These are phyloP conservation scores for Farysia itapuensis DNA, from an alignment of 1,284 basidiomycete species.

Conservation along the genomic window DNA sequence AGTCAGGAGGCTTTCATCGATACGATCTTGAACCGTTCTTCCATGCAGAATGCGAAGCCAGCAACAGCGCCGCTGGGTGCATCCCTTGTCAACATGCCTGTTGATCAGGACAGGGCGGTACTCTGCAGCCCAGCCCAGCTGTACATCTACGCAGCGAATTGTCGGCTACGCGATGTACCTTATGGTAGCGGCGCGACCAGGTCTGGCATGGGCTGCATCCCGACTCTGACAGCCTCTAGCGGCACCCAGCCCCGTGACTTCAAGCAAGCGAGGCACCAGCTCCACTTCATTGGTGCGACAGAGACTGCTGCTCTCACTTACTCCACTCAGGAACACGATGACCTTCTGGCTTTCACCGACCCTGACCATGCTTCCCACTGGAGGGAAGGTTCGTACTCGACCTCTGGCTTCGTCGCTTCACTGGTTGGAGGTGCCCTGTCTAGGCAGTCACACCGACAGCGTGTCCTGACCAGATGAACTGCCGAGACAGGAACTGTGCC, in stretches of 20 bases:
- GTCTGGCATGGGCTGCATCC: background rate
- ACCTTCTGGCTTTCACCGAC: too few species aligned
- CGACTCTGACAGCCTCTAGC: background rate
- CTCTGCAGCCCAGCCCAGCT: background rate
- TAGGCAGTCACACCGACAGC: too few species aligned
- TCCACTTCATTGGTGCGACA: background rate
- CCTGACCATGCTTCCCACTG: too few species aligned
- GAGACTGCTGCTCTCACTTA: background rate
- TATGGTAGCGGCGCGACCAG: background rate
- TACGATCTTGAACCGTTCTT: background rate
- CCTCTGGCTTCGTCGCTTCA: too few species aligned
- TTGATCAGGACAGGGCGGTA: background rate
- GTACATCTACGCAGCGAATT: background rate
- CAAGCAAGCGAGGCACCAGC: background rate
- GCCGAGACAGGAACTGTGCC: too few species aligned
- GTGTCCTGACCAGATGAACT: too few species aligned
- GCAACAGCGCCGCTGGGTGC: background rate
- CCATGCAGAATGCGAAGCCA: background rate
- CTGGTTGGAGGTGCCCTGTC: too few species aligned
- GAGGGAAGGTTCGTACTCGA: too few species aligned
- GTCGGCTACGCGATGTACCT: background rate
- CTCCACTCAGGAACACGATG: too few species aligned
- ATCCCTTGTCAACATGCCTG: background rate
- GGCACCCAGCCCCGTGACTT: background rate
- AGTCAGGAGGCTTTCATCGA: background rate